Evolutionary conservation across 1,284 basidiomycete genomes (phyloP).

Genomic region (Ganoderma lucidum): DNA sequence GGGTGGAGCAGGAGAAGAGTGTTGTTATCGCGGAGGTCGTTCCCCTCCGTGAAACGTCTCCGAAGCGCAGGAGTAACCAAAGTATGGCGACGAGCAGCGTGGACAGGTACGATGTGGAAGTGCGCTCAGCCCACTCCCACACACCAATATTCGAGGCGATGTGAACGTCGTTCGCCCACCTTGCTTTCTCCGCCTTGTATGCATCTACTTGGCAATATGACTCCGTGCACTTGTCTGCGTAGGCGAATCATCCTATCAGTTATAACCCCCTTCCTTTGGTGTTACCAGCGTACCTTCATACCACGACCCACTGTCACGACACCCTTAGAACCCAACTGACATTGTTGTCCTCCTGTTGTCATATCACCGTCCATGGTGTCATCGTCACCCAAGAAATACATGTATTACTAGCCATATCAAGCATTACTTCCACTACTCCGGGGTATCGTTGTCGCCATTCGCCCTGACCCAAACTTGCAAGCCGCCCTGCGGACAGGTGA

Average conservation of each 20-base stretch:
- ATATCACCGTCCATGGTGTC: neutral
- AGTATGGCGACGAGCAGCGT: conserved; percentile 16
- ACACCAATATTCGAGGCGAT: conserved; percentile 18
- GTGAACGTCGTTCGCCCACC: neutral
- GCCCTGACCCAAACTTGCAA: conserved; percentile 65
- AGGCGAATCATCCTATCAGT: too few relatives aligned
- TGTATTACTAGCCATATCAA: conserved; percentile 11
- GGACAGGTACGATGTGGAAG: conserved; percentile 18
- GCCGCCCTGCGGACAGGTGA: conserved; percentile 58
- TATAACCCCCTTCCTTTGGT: neutral
- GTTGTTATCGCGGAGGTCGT: conserved; percentile 27
- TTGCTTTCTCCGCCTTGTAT: neutral
- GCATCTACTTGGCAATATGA: neutral
- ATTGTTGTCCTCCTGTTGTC: neutral
- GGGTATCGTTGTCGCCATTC: neutral
- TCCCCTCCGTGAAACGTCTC: conserved; percentile 30
- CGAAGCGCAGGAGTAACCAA: conserved; percentile 20
- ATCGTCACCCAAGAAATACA: neutral
- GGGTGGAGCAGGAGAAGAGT: conserved; percentile 33
- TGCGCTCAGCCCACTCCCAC: conserved; percentile 13
- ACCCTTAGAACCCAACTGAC: neutral
- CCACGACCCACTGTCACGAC: neutral
- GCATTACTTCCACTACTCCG: neutral
- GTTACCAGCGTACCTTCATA: neutral
- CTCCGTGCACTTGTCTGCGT: neutral